phyloP scores from a whole-genome alignment of 192 early-diverging fungal genomes.

The Neocallimastix lanati region DNA sequence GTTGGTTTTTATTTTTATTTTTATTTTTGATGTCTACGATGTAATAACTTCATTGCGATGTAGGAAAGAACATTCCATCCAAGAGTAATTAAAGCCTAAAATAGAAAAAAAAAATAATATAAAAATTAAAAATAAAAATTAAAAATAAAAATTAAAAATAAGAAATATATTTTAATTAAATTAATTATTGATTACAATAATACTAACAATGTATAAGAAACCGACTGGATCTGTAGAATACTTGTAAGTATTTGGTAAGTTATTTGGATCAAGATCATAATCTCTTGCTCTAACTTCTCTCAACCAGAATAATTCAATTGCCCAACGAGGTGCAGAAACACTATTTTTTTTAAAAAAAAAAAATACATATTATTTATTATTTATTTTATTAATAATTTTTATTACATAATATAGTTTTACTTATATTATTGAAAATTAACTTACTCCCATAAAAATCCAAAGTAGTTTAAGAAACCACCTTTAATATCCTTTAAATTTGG shows the following conservation, averaged over 20 bases:
- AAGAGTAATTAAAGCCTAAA: slow-evolving; percentile 10
- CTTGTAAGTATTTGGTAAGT: not conserved
- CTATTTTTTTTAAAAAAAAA: no score
- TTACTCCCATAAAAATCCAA: slow-evolving; percentile 29
- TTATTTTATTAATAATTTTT: no score
- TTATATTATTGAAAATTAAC: no score
- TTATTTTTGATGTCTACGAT: slow-evolving; percentile 33
- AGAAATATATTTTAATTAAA: slow-evolving; percentile 10
- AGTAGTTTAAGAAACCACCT: slow-evolving; percentile 3
- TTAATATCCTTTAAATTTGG: slow-evolving; percentile 25
- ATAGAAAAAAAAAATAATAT: slow-evolving; percentile 6
- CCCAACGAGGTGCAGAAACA: slow-evolving; percentile 38
- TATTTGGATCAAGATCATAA: not conserved
- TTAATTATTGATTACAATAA: slow-evolving; percentile 6
- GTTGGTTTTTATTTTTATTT: no score
- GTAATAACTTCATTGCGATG: slow-evolving; percentile 25
- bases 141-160: slow-evolving; percentile 18
- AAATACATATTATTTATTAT: no score
- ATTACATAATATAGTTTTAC: no score
- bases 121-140: slow-evolving; percentile 18
- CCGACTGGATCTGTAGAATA: not conserved
- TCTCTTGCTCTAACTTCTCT: slow-evolving; percentile 19
- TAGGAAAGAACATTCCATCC: slow-evolving; percentile 33
- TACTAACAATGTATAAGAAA: not conserved
- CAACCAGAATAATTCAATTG: slow-evolving; percentile 37